Conservation (phyloP, 495 filamentous ascomycete genomes). For the Podospora pseudopauciseta region DNA sequence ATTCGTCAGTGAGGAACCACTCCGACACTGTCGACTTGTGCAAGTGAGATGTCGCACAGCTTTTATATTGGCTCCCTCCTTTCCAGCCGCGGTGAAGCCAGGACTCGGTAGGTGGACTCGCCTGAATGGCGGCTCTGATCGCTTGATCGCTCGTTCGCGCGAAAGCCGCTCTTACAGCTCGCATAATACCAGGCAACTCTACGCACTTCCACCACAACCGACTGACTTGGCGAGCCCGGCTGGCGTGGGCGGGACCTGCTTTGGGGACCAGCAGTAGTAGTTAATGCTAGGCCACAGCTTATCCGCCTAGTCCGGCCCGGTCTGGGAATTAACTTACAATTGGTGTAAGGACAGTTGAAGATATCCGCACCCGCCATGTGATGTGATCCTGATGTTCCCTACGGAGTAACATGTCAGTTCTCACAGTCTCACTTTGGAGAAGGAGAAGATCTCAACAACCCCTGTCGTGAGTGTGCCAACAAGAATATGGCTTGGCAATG, state of each 20-base stretch:
- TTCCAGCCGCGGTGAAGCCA: not conserved
- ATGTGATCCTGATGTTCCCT: not conserved
- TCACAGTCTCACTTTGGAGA: not conserved
- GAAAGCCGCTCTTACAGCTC: not conserved
- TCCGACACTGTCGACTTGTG: not conserved
- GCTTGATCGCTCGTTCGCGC: not conserved
- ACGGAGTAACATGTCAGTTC: not conserved
- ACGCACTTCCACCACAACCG: not conserved
- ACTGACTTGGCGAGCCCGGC: not conserved
- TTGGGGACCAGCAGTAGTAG: not conserved
- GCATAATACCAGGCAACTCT: not conserved
- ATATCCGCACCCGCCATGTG: not conserved
- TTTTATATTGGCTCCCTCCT: constrained; percentile 1
- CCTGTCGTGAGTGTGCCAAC: not conserved
- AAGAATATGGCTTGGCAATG: constrained; percentile 8
- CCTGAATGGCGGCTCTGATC: constrained; percentile 2
- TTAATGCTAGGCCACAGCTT: not conserved
- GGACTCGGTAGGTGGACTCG: constrained; percentile 1
- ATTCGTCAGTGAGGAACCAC: not conserved
- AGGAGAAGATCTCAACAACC: not conserved
- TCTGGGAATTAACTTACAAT: not conserved
- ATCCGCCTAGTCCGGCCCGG: not conserved
- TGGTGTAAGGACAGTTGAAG: not conserved
- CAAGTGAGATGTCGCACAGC: not conserved
- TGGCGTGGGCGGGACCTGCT: not conserved